Conservation (phyloP, 2,329 filamentous ascomycete species). For the Rugonectria rugulosa region DNA sequence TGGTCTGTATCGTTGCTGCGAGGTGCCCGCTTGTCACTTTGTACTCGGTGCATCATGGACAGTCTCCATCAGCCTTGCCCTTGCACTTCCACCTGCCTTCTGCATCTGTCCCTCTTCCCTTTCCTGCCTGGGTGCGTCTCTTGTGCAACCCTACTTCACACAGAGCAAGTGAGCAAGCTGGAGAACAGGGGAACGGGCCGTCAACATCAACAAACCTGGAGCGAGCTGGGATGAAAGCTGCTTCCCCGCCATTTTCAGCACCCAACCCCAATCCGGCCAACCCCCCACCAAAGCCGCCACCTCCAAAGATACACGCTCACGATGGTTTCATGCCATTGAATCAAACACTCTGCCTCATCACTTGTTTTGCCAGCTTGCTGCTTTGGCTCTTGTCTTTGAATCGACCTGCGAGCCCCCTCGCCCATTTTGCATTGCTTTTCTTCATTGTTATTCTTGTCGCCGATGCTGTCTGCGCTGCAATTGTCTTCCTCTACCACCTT, state of each 20-base stretch:
- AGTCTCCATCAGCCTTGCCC: background rate
- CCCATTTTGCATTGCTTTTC: background rate
- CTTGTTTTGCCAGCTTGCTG: slow-evolving; percentile 3
- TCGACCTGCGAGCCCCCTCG: background rate
- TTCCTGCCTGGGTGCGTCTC: slow-evolving; percentile 7
- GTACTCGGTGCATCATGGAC: background rate
- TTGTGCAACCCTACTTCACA: slow-evolving; percentile 12
- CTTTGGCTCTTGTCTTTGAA: background rate
- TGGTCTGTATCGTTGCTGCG: background rate
- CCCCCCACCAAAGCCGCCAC: slow-evolving; percentile 36
- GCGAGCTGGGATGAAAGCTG: slow-evolving; percentile 32
- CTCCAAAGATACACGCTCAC: slow-evolving; percentile 22
- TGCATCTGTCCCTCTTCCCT: background rate
- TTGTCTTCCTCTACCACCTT: slow-evolving; percentile 4
- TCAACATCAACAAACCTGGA: slow-evolving; percentile 15
- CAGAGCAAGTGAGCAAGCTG: too few species aligned
- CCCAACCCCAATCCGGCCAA: slow-evolving; percentile 41
- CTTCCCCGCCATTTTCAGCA: slow-evolving; percentile 40
- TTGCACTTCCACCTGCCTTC: background rate
- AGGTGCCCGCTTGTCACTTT: background rate
- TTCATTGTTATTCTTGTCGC: background rate
- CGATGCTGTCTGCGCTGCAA: too few species aligned
- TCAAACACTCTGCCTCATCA: slow-evolving; percentile 1
- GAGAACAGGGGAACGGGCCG: slow-evolving; percentile 3
- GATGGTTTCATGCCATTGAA: slow-evolving; percentile 24